Base-by-base conservation (phyloP, 345 rosid species). In the Erysimum cheiranthoides region DNA sequence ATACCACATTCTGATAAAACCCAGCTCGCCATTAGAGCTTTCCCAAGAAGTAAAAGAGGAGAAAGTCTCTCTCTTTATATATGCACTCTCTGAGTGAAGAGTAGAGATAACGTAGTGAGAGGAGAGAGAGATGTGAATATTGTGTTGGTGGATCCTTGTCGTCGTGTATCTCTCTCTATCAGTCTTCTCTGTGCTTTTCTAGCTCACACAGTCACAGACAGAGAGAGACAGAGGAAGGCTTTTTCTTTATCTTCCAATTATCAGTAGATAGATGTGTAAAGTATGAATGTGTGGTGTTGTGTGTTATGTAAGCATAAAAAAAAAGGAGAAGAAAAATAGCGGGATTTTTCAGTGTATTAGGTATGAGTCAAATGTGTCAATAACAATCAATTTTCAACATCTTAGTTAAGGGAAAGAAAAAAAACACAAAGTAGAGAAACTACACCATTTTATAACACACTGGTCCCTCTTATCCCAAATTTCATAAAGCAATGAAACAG, bases 1-100 rank as follows among this genome's bases (percentile, higher is more conserved):
- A 89, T 52, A 42, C 93, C 90, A 79, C 88, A 86, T 87, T 86
- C 87, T 50, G 88, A 82, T 66, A 88, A 70, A 13, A 86, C 80
- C 79, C 77, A 84, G 70, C 83, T 79, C 80, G 87, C 89, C 95
- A 89, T 88, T 89, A 66, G 67, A 83, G 71, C 71, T 77, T 72
- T 27, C 11, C 4, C 13, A 21, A 30, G 62, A 54, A 40, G 27
- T 14, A 14, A 14, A 14, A 53, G 72, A 68, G 10, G 40, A 53
- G 25, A 53, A 52, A 68, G 61, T 52, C 17, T 18, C 50, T 67
- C 21, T 7, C 25, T 66, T 32, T 65, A 43, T 65, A 43, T 32
- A 0, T 39, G 49, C 50, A n/a, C 36, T 67, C 5, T 52, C 60
- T 11, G 31, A 11, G 57, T 60, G 49, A 71, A 35, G 67, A n/a